Percentiles rank a stretch among this genome's conserved stretches.
Conservation (phyloP, 179 eudicot genomes). For the Spinacia oleracea region DNA sequence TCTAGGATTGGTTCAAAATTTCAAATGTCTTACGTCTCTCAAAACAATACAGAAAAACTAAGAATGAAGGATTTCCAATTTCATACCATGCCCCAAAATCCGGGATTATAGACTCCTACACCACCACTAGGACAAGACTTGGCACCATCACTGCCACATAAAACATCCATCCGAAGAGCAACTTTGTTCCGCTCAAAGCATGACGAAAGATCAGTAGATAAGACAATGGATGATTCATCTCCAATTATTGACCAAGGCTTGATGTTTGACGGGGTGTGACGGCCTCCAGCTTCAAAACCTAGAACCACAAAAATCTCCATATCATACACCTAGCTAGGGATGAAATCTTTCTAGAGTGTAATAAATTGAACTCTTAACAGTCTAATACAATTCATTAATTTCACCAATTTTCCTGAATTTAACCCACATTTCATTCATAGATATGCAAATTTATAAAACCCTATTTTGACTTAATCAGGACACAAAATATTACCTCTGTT, state of each 20-base stretch:
- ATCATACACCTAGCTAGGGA: conserved; percentile 17
- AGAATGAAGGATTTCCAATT: not conserved
- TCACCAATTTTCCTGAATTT: not conserved
- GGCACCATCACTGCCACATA: conserved; percentile 55
- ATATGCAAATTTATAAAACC: not conserved
- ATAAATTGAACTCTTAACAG: not conserved
- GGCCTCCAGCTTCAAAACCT: conserved; percentile 96
- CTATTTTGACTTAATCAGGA: not conserved
- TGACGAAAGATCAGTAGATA: conserved; percentile 82
- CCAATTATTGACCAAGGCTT: conserved; percentile 87
- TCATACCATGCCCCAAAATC: conserved; percentile 96
- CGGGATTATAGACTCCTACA: conserved; percentile 89
- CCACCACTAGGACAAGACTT: conserved; percentile 74
- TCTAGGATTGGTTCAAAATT: no score
- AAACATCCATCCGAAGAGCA: conserved; percentile 80
- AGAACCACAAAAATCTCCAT: conserved; percentile 22
- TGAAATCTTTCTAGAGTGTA: not conserved
- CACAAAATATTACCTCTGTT: conserved; percentile 66
- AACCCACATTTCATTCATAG: not conserved
- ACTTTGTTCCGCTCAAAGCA: conserved; percentile 83
- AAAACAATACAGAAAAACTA: not conserved
- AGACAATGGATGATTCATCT: conserved; percentile 51
- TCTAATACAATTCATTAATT: not conserved
- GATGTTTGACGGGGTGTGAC: conserved; percentile 66
- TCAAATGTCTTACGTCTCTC: no score